Evolutionary conservation across 352 stramenopile genomes (phyloP), one percentile per base, ranked within the genome.

Genomic region (Phytopythium boreale): DNA sequence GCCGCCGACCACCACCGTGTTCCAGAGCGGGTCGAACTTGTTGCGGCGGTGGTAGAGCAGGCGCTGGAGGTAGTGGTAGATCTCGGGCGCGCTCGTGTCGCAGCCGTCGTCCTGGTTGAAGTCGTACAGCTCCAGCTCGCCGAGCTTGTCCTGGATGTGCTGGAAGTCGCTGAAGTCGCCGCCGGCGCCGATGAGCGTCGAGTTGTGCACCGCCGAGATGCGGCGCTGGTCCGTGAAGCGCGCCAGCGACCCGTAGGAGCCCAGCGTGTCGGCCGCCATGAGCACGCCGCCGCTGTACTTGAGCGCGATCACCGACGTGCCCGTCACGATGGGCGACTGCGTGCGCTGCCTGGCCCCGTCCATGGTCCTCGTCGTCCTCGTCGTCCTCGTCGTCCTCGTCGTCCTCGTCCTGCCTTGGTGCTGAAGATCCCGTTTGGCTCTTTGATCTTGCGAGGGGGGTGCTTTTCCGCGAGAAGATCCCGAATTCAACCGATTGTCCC

Each of bases 1-100:
- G 4, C 97, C 97, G n/a, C 93, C 97, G 56, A 99, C 89, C 0
- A 99, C 86, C 7, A 99, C 67, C 60, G 97, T 97, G 84, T 99
- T 99, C 97, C 97, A 99, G 29, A 99, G 87, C 47, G 97, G 97
- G 78, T 99, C 98, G 71, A 99, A 98, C 71, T 99, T 98, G 79
- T 98, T 99, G 70, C 97, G 90, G 67, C 97, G 89, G 74, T 99
- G 93, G 88, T 99, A 99, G 79, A 99, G 86, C 62, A 99, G 89
- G 26, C 97, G 95, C 62, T 98, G 86, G 36, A 99, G 76, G 78
- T 99, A 99, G 74, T 97, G 96, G 79, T 97, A 99, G 37, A 98
- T 88, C 75, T 99, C 93, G 34, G 87, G 84, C 37, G 97, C 93
- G 49, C 79, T 97, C 66, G 97, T 86, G 44, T 98, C 92, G 59